Evolutionary conservation across 1,284 basidiomycete species (phyloP), one percentile per base, ranked within the genome.

Genomic region (Termitomyces sp.): DNA sequence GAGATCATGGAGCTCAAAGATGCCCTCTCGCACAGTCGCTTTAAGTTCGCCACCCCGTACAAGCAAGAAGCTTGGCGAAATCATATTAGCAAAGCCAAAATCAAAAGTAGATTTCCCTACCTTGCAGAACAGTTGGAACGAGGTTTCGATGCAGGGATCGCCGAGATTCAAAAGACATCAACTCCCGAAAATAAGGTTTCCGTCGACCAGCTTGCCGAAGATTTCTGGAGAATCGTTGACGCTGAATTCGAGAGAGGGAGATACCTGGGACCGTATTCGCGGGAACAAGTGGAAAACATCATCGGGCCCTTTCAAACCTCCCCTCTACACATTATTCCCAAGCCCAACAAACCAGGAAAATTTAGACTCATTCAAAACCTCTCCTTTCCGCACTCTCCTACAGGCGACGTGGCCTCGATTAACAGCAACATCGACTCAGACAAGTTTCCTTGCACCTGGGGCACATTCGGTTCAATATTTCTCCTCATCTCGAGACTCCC

Each of bases 291-390:
- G 7, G 49, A 55, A 34, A n/a, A 18, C 2, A 10, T 21, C 0
- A 31, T 55, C 6, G 54, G 54, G 1, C 50, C 46, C 18, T 56
- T 56, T 34, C 50, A 56, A 37, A 28, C 54, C 2, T 53, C 24
- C 1, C 54, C 42, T 14, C 14, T 56, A 7, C 24, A 19, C 21
- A 38, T 55, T 13, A 44, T 55, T 2, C 45, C 49, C 1, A 55
- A 55, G 26, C 35, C 50, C 1, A 50, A 46, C 11, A 52, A 53
- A 31, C 46, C 51, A 0, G 46, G 45, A 0, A 56, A 53, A 34
- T 56, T 28, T 18, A 13, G 31, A 2, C 5, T 37, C 19, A 26
- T 56, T 13, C 50, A 56, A 13, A 52, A 56, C 26, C 39, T 55
- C 9, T 52, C 50, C 16, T 49, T 39, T 26, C 48, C 49, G 0